Evolutionary conservation across 495 filamentous ascomycete genomes (phyloP).

Genomic region (Polyplosphaeria fusca): DNA sequence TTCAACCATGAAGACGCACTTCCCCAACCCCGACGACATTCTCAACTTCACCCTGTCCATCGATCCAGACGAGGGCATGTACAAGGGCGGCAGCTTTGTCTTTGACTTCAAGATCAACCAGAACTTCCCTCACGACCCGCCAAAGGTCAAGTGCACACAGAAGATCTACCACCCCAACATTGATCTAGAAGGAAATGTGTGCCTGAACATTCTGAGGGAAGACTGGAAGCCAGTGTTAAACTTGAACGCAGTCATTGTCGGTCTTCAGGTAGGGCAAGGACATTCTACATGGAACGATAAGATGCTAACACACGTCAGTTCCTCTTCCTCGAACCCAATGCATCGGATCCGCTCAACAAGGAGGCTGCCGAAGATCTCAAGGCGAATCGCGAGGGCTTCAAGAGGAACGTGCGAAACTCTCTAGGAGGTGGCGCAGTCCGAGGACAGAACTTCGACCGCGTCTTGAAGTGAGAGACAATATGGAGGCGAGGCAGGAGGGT

Average conservation of each 20-base stretch:
- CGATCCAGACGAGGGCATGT: slow-evolving; percentile 97
- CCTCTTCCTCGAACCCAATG: slow-evolving; percentile 95
- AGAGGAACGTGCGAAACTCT: slow-evolving; percentile 76
- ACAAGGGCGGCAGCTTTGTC: slow-evolving; percentile 82
- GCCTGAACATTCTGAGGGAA: slow-evolving; percentile 92
- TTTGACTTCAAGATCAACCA: slow-evolving; percentile 91
- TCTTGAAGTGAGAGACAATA: slow-evolving; percentile 48
- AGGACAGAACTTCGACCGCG: slow-evolving; percentile 69
- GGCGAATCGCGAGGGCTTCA: slow-evolving; percentile 78
- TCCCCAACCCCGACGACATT: slow-evolving; percentile 94
- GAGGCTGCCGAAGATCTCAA: slow-evolving; percentile 93
- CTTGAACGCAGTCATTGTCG: slow-evolving; percentile 93
- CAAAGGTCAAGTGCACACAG: slow-evolving; percentile 95
- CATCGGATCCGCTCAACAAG: slow-evolving; percentile 95
- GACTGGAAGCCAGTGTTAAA: slow-evolving; percentile 99
- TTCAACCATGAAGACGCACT: slow-evolving; percentile 85
- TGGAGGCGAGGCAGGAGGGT: neutral
- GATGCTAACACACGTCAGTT: slow-evolving; percentile 54
- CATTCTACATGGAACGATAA: slow-evolving; percentile 5
- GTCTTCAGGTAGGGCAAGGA: slow-evolving; percentile 66
- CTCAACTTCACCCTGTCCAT: slow-evolving; percentile 92
- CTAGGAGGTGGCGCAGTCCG: slow-evolving; percentile 82
- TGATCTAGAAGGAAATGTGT: slow-evolving; percentile 95
- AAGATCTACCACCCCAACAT: slow-evolving; percentile 99
- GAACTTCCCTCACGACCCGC: slow-evolving; percentile 95